Base-by-base conservation (phyloP, 305 asterid species). In the Fraxinus dipetala region DNA sequence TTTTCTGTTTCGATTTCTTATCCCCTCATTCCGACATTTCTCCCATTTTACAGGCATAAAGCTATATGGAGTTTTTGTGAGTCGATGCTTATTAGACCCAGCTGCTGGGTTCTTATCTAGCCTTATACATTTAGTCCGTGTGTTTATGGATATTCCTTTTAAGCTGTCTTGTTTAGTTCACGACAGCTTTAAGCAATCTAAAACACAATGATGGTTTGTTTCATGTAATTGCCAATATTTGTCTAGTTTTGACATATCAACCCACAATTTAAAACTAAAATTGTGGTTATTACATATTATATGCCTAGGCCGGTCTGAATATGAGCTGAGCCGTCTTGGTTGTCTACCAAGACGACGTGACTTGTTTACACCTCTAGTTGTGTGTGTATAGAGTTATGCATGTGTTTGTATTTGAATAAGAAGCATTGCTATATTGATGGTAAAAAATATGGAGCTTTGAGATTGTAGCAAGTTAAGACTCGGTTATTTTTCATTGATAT, bases 41-140 rank as follows among this genome's bases (percentile, higher is more conserved):
- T 45, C 20, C 51, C 18, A 24, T 77, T 1, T 86, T 77, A 67
- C 88, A 88, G 89, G 88, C 87, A 35, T 88, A 79, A 77, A 83
- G 82, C 81, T 84, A 76, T 36, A 70, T 78, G 86, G 84, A 80
- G 81, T 69, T 84, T 22, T 28, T 9, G 81, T 14, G 85, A 85
- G 87, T 72, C 59, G 61, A 77, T 80, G 73, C 75, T 78, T 83
- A 9, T 78, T 83, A 3, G 31, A 8, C 32, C 32, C 6, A 10
- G 76, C 83, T 28, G 84, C 81, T 75, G 78, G 75, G 82, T 75
- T 86, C 77, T 80, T 79, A 56, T 79, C 88, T 82, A 79, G 87
- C 38, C 43, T 35, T 65, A 61, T 54, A 40, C 78, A 1, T 63
- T 20, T 43, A 43, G 83, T 43, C 48, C 56, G 14, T 79, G 70